Base-by-base conservation (phyloP, 75 land plant species). In the Picea glauca region DNA sequence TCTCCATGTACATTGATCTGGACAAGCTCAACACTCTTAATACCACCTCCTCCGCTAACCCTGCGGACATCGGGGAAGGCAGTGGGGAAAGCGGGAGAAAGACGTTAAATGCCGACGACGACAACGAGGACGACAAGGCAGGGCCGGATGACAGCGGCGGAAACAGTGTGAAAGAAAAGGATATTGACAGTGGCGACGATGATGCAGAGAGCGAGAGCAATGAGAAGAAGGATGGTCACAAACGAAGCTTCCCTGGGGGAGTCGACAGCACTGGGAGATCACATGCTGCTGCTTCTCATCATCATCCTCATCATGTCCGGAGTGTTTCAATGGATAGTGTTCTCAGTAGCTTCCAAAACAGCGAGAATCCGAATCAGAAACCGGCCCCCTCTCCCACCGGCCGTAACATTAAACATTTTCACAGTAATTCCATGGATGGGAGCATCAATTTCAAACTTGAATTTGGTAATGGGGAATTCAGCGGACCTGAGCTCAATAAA, bases 311-410 rank as follows among this genome's bases (percentile, higher is more conserved):
- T 58, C 96, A 93, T 58, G 77, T 80, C 21, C 84, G 96, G 62
- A 91, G 93, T 78, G 75, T 91, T 14, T 93, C 96, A 6, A 88
- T 93, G 89, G 96, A 93, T 81, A 92, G 91, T 54, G 86, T 89
- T 31, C 84, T 93, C 83, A 85, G 83, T 9, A 85, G 75, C 58
- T 38, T 91, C 72, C 59, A 68, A 32, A 70, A 83, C 31, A 84
- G 86, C 60, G 83, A 77, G 13, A 56, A 50, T 64, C 88, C 83
- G 56, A 81, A 79, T 7, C 79, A 83, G 3, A 84, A 86, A 72
- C 13, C 83, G 77, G 12, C 81, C 78, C 87, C 86, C 33, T 81
- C 91, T 1, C 82, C 89, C 0, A 85, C 82, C 21, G 70, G 80
- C 4, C 79, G 81, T 13, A 60, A 75, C 59, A 17, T 21, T 21